Conservation (phyloP, 108 stramenopile species). For the Discostella pseudostelligera region DNA sequence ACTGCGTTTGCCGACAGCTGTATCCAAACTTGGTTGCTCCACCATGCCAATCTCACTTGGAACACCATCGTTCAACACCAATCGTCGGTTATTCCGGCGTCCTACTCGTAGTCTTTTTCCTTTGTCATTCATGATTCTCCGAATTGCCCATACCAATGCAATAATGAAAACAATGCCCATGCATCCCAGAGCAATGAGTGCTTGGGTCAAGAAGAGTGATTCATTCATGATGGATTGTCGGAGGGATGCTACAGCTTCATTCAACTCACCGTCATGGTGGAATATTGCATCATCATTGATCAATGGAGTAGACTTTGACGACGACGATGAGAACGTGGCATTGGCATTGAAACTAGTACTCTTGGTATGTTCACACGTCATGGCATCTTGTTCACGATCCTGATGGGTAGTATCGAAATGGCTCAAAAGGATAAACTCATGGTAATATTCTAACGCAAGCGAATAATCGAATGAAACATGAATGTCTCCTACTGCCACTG, state of each 20-base stretch:
- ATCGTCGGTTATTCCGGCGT: too few species aligned
- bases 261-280: not conserved
- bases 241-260: slow-evolving; percentile 9
- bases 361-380: not conserved
- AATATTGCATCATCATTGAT: not conserved
- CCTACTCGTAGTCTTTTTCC: not conserved
- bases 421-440: not conserved
- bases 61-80: not conserved
- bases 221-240: slow-evolving; percentile 13
- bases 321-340: too few species aligned
- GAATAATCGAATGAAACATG: slow-evolving; percentile 29
- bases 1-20: too few species aligned
- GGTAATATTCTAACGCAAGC: slow-evolving; percentile 3
- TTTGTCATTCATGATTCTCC: not conserved
- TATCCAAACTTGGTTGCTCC: too few species aligned
- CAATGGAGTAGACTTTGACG: too few species aligned
- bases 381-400: not conserved
- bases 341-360: too few species aligned
- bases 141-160: slow-evolving; percentile 17
- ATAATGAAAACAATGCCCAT: slow-evolving; percentile 7
- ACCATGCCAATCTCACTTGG: not conserved
- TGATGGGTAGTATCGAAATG: not conserved
- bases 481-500: slow-evolving; percentile 4
- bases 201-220: slow-evolving; percentile 16
- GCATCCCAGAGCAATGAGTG: slow-evolving; percentile 7